Evolutionary conservation across 495 filamentous ascomycete species (phyloP), one percentile per base, ranked within the genome.

Genomic region (Sordaria brevicollis): DNA sequence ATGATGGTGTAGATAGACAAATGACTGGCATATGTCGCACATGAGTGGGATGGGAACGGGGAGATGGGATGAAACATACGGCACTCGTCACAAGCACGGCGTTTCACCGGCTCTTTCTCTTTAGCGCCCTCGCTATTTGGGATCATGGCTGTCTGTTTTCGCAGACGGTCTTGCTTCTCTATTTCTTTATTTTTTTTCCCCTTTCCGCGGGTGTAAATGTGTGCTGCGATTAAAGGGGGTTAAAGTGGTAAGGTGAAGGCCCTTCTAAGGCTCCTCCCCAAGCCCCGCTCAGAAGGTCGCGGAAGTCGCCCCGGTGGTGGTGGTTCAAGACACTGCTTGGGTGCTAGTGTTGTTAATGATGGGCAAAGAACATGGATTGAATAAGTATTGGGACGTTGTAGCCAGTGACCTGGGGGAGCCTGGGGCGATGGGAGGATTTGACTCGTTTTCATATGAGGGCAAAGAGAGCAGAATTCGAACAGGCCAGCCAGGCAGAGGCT

Each of bases 41-140:
- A 43, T 11, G 15, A 37, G 3, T 35, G 35, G 35, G 37, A 41
- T 39, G 15, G 29, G 7, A 29, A 57, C 19, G 41, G 31, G 13
- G 21, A 34, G 57, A n/a, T 41, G 37, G 41, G 66, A 33, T 31
- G 65, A n/a, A 67, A 80, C 86, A 68, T 84, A 87, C 87, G 84
- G 76, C 87, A 89, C 76, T 90, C 86, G 71, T 90, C 88, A 74
- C 87, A 90, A 62, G 87, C 86, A 38, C 85, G 81, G 54, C 86
- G 86, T 70, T 82, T 85, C 68, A 78, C 80, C 17, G 66, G 43
- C 13, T 65, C 39, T 54, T 35, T 37, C 21, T 36, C 31, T 17
- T 71, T 41, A 62, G 13, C 25, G 25, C 25, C 49, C 25, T 62
- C 25, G 49, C 49, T 62, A 31, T 62, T 31, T 31, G 49, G 17